Percentiles rank a stretch among this genome's conserved stretches.
phyloP scores from a whole-genome alignment of 1,139 yeast species.

The Kodamaea sp. region DNA sequence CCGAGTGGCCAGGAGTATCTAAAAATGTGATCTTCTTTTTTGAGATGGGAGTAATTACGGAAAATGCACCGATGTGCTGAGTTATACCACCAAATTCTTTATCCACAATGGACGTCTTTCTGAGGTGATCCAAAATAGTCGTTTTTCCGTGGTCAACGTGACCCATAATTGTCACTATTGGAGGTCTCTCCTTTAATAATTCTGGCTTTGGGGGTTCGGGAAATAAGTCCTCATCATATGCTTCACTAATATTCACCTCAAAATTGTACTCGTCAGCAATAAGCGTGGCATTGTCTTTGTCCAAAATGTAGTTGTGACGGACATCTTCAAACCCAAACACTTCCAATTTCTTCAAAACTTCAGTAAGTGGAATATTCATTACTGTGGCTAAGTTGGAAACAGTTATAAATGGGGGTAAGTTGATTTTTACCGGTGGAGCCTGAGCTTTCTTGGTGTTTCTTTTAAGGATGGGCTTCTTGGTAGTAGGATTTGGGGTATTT shows the following conservation, averaged over 20 bases:
- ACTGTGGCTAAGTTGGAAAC: conserved; percentile 76
- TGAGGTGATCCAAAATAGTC: conserved; percentile 80
- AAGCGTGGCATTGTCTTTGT: conserved; percentile 79
- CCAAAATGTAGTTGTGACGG: conserved; percentile 77
- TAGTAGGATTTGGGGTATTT: conserved; percentile 1
- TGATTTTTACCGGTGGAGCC: conserved; percentile 35
- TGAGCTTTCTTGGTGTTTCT: conserved; percentile 15
- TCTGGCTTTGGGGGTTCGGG: conserved; percentile 44
- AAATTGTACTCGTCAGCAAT: conserved; percentile 89
- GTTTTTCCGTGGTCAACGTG: conserved; percentile 99
- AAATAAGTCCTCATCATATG: conserved; percentile 64
- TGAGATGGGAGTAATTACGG: conserved; percentile 74
- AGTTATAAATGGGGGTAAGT: conserved; percentile 72
- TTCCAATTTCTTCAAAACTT: conserved; percentile 57
- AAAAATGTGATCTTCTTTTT: conserved; percentile 80
- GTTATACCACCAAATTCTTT: conserved; percentile 96
- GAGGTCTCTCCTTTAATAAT: conserved; percentile 69
- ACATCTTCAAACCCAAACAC: conserved; percentile 76
- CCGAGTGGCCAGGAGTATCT: conserved; percentile 99
- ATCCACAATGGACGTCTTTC: conserved; percentile 80
- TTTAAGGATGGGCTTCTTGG: neutral
- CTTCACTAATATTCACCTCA: conserved; percentile 60
- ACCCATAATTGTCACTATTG: conserved; percentile 97
- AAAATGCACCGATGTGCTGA: conserved; percentile 97
- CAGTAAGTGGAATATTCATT: conserved; percentile 62